Conservation (phyloP, 2,329 filamentous ascomycete genomes). For the Aspergillus sp. region DNA sequence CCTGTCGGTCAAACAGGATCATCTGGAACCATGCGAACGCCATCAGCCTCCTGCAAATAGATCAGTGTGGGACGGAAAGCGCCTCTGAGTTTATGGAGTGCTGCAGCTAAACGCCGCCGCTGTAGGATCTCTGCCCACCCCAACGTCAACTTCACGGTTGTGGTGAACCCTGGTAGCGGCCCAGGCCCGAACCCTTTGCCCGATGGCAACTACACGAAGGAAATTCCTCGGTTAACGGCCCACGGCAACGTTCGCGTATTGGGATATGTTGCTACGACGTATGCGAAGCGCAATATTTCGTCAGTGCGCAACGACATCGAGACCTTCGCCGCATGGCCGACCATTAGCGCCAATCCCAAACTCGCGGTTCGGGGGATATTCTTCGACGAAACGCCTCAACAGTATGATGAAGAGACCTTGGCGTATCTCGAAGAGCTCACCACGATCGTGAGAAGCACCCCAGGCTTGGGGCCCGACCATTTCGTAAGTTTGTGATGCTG, state of each 20-base stretch:
- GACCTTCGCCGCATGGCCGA: conserved; percentile 47
- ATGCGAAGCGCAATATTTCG: conserved; percentile 43
- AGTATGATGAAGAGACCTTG: conserved; percentile 32
- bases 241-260: conserved; percentile 51
- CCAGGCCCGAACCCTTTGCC: conserved; percentile 46
- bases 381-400: conserved; percentile 49
- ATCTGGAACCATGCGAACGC: conserved; percentile 16
- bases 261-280: conserved; percentile 53
- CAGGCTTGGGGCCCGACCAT: conserved; percentile 36
- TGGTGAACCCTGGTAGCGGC: conserved; percentile 51
- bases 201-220: conserved; percentile 45
- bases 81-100: conserved; percentile 10
- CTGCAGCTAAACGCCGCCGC: conserved; percentile 26
- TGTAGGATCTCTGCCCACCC: conserved; percentile 40
- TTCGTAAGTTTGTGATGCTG: conserved; percentile 34
- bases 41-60: conserved; percentile 16
- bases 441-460: conserved; percentile 29
- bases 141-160: conserved; percentile 50
- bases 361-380: conserved; percentile 50
- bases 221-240: conserved; percentile 41
- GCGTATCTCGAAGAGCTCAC: conserved; percentile 37
- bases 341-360: conserved; percentile 33
- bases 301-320: conserved; percentile 46
- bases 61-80: conserved; percentile 16
- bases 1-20: conserved; percentile 7